Conservation (phyloP, 371 early-diverging fungal genomes). For the Rhizopus delemar region DNA sequence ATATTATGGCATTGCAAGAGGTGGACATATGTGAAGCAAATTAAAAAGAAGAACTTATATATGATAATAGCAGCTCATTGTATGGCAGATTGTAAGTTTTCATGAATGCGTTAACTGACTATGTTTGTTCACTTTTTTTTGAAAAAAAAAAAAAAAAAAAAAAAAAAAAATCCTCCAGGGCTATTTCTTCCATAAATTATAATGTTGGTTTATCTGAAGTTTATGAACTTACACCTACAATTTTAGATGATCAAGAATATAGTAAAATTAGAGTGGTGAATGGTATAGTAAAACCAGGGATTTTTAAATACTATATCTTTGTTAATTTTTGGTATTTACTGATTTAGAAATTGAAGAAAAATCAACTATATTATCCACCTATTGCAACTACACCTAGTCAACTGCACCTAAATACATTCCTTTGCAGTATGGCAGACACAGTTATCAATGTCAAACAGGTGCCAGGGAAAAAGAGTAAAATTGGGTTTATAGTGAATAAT, state of each 20-base stretch:
- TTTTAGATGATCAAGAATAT: constrained; percentile 10
- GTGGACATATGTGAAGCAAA: constrained; percentile 11
- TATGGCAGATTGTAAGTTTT: constrained; percentile 19
- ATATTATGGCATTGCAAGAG: constrained; percentile 17
- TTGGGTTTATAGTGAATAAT: constrained; percentile 17
- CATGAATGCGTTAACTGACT: constrained; percentile 5
- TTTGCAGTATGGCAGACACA: constrained; percentile 17
- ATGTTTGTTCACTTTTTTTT: constrained; percentile 12
- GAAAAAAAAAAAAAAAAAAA: background rate
- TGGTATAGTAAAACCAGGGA: constrained; percentile 18
- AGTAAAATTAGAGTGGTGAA: constrained; percentile 17
- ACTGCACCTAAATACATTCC: constrained; percentile 18
- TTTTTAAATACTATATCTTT: constrained; percentile 14
- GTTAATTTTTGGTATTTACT: background rate
- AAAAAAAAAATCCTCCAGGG: too few relatives aligned
- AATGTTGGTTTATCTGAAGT: constrained; percentile 4
- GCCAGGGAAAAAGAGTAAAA: constrained; percentile 17
- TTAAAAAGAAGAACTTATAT: constrained; percentile 13
- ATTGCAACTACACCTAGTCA: constrained; percentile 16
- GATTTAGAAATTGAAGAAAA: too few relatives aligned
- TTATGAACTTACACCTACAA: constrained; percentile 9
- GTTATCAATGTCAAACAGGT: constrained; percentile 18
- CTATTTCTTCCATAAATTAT: constrained; percentile 7
- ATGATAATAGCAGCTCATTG: constrained; percentile 13
- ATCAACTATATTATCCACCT: constrained; percentile 18